Percentiles rank a stretch among this genome's conserved stretches.
Conservation (phyloP, 257 asterid species). For the Solanum pimpinellifolium region DNA sequence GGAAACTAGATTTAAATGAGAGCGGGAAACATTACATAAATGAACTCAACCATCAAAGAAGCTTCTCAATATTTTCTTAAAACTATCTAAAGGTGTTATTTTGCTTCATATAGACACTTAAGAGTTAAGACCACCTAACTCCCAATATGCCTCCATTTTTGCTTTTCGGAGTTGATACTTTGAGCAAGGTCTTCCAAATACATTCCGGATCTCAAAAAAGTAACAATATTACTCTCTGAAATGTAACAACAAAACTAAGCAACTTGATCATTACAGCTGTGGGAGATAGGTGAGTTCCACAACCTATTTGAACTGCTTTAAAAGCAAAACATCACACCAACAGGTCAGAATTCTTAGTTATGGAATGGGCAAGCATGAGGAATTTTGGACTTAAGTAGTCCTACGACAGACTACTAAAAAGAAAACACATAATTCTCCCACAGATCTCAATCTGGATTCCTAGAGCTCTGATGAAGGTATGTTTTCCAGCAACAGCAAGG, state of each 20-base stretch:
- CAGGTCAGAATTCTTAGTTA: neutral
- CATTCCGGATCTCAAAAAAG: neutral
- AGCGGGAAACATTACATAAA: neutral
- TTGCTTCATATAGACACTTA: neutral
- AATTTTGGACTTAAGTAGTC: neutral
- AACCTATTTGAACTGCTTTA: neutral
- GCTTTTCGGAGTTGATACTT: neutral
- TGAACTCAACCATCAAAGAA: neutral
- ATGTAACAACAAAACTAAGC: neutral
- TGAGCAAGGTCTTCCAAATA: neutral
- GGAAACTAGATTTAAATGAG: neutral
- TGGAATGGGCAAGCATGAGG: neutral
- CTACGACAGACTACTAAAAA: neutral
- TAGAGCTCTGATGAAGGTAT: neutral
- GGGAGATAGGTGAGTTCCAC: neutral
- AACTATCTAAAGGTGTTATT: neutral
- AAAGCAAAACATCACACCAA: neutral
- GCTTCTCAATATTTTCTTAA: neutral
- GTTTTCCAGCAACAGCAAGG: neutral
- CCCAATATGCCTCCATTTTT: neutral
- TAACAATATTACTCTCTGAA: neutral
- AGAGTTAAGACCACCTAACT: neutral
- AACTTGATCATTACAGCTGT: neutral
- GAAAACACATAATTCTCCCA: neutral
- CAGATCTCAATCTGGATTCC: neutral